These are phyloP conservation scores for Mycena olivaceomarginata DNA, from an alignment of 768 basidiomycete genomes.

Conservation along the genomic window DNA sequence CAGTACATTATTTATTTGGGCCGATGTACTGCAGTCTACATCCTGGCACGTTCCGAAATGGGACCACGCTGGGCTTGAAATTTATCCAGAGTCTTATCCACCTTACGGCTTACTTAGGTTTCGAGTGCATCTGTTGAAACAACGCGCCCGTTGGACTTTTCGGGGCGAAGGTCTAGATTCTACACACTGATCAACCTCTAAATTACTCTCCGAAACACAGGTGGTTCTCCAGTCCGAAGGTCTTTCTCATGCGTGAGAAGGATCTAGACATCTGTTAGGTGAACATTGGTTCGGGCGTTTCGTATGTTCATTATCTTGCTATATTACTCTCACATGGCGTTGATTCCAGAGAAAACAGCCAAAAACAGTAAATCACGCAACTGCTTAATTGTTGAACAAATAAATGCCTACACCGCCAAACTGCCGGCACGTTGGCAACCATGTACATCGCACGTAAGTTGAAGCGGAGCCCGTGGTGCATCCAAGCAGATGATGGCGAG, in stretches of 20 bases:
- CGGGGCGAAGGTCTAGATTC: not conserved
- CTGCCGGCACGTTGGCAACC: not conserved
- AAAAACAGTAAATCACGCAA: slow-evolving; percentile 7
- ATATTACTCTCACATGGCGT: not conserved
- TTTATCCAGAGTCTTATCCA: too few relatives aligned
- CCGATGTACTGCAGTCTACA: too few relatives aligned
- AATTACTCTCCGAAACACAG: not conserved
- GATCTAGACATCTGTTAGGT: not conserved
- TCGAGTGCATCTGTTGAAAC: not conserved
- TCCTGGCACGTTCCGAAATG: too few relatives aligned
- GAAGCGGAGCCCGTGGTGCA: not conserved
- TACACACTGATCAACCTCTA: not conserved
- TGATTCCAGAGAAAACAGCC: not conserved
- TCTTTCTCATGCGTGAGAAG: not conserved
- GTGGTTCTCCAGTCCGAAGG: not conserved
- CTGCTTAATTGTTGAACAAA: slow-evolving; percentile 2
- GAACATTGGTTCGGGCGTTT: not conserved
- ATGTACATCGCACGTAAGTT: not conserved
- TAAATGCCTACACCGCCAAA: not conserved
- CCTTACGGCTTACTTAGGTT: not conserved
- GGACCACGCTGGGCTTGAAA: too few relatives aligned
- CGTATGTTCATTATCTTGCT: not conserved
- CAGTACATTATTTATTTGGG: too few relatives aligned
- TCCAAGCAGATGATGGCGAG: not conserved
- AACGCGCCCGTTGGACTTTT: not conserved